Evolutionary conservation across 257 asterid genomes (phyloP).

Genomic region (Gentiana dahurica): DNA sequence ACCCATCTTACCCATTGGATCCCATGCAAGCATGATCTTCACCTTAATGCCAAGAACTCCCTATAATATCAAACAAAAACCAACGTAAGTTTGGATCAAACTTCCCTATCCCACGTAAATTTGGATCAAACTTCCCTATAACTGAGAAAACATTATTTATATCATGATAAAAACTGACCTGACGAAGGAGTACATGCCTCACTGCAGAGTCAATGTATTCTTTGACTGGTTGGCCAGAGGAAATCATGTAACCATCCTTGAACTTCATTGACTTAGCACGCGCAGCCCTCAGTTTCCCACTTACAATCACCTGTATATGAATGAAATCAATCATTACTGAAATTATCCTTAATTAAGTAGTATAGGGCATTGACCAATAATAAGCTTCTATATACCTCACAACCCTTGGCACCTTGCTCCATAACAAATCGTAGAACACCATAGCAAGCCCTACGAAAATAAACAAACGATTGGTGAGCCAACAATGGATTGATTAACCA

Average conservation of each 20-base stretch:
- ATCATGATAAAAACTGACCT: conserved; percentile 17
- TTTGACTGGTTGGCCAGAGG: conserved; percentile 61
- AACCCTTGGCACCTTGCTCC: conserved; percentile 62
- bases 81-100: too few relatives aligned
- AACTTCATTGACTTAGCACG: conserved; percentile 61
- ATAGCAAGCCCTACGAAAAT: conserved; percentile 45
- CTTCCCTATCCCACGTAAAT: too few relatives aligned
- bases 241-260: conserved; percentile 64
- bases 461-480: neutral
- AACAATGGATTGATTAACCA: too few relatives aligned
- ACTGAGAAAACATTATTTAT: too few relatives aligned
- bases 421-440: conserved; percentile 37
- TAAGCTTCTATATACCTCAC: conserved; percentile 29
- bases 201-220: conserved; percentile 60
- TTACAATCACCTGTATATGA: conserved; percentile 43
- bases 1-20: conserved; percentile 5
- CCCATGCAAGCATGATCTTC: conserved; percentile 4
- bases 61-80: neutral
- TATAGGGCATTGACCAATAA: too few relatives aligned
- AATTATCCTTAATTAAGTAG: too few relatives aligned
- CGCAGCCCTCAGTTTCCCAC: conserved; percentile 55
- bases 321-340: too few relatives aligned
- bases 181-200: conserved; percentile 52
- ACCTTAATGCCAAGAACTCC: conserved; percentile 7
- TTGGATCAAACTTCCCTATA: too few relatives aligned